These are phyloP conservation scores for Russula virescens DNA, from an alignment of 768 basidiomycete species.

Conservation along the genomic window DNA sequence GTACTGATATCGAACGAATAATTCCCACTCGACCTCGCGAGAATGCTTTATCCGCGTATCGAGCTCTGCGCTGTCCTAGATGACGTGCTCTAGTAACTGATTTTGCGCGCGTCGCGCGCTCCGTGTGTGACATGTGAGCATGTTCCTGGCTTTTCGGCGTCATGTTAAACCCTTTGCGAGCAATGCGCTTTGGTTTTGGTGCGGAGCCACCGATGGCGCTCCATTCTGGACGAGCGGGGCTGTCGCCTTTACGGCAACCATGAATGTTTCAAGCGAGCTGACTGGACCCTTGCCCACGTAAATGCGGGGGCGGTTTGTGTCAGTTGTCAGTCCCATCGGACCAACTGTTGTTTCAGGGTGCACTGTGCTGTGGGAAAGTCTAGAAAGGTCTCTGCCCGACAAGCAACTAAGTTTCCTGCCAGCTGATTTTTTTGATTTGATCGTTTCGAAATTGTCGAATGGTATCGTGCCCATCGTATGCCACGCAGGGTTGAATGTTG, in stretches of 20 bases:
- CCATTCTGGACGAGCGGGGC: neutral
- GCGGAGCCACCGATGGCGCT: neutral
- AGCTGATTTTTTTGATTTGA: conserved; percentile 1
- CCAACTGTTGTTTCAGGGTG: neutral
- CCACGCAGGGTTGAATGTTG: neutral
- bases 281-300: neutral
- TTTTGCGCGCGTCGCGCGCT: conserved; percentile 2
- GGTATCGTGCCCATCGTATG: neutral
- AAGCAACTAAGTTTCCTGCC: neutral
- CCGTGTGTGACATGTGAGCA: conserved; percentile 10
- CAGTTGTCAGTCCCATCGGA: neutral
- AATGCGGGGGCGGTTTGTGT: neutral
- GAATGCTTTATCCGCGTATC: no score
- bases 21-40: no score
- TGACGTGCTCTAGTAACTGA: neutral
- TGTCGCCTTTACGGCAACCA: neutral
- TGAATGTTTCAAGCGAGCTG: neutral
- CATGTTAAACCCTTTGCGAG: neutral
- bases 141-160: conserved; percentile 9
- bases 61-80: neutral
- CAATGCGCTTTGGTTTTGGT: neutral
- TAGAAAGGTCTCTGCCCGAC: neutral
- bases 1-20: no score
- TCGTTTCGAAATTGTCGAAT: neutral
- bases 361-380: neutral